Conservation (phyloP, 441 rosid genomes). For the Arabidopsis hybrid region DNA sequence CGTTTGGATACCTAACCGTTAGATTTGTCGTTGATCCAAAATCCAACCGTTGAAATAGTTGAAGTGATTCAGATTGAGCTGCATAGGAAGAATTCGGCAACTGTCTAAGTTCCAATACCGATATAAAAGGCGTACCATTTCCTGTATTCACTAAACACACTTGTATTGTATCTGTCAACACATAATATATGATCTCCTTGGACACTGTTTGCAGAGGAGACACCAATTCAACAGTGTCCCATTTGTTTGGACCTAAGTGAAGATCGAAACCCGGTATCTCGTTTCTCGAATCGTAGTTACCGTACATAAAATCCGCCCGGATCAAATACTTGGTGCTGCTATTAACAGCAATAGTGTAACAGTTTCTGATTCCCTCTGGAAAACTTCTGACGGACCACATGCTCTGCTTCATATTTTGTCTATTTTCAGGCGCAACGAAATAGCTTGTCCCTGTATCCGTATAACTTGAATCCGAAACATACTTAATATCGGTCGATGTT, state of each 20-base stretch:
- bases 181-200: conserved; percentile 53
- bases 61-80: conserved; percentile 31
- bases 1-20: conserved; percentile 47
- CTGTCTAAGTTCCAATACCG: conserved; percentile 43
- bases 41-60: conserved; percentile 45
- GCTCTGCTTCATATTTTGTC: conserved; percentile 36
- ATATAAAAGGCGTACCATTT: conserved; percentile 45
- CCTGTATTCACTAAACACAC: conserved; percentile 51
- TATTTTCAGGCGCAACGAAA: conserved; percentile 33
- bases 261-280: conserved; percentile 48
- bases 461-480: conserved; percentile 41
- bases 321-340: conserved; percentile 45
- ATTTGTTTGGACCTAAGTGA: conserved; percentile 50
- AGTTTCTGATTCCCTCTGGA: conserved; percentile 52
- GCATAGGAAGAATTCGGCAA: conserved; percentile 27
- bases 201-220: conserved; percentile 15
- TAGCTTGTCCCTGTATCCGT: conserved; percentile 35
- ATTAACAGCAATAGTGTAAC: conserved; percentile 44
- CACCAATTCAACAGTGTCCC: conserved; percentile 49
- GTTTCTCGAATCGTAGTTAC: conserved; percentile 49
- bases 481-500: conserved; percentile 24
- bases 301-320: conserved; percentile 51
- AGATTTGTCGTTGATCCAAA: conserved; percentile 35
- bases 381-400: conserved; percentile 52
- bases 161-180: conserved; percentile 33